phyloP scores from a whole-genome alignment of 345 rosid species.

The thale cress (Arabidopsis thaliana) region DNA sequence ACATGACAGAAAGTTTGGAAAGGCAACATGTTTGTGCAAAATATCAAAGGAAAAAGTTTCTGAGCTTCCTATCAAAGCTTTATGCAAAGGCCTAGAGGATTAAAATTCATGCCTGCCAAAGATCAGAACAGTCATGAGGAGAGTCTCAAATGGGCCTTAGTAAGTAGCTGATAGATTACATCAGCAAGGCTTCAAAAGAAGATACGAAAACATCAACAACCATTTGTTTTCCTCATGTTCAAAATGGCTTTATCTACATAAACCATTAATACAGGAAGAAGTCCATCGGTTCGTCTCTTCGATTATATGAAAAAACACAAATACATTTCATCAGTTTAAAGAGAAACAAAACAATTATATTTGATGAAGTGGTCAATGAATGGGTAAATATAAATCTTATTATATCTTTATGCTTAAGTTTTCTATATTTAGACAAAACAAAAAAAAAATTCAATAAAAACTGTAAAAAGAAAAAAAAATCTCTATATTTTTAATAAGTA shows the following conservation, averaged over 20 bases:
- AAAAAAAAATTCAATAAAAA: no score
- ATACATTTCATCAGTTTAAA: neutral
- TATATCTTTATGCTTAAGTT: no score
- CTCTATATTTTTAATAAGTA: no score
- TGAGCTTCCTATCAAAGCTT: no score
- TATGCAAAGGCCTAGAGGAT: no score
- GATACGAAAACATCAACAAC: neutral
- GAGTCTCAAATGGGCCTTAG: neutral
- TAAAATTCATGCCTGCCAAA: no score
- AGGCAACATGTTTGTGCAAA: no score
- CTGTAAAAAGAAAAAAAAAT: no score
- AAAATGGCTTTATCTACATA: neutral
- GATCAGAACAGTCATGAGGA: neutral
- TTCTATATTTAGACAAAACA: no score
- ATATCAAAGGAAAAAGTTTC: no score
- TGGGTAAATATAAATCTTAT: neutral
- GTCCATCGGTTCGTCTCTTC: neutral
- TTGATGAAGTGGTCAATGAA: slow-evolving; percentile 4
- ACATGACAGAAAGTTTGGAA: no score
- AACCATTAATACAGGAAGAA: neutral
- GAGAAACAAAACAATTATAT: neutral
- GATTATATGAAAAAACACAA: neutral
- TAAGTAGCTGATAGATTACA: neutral
- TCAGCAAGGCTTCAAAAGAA: neutral
- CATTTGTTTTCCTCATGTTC: neutral